Conservation (phyloP, 129 eudicot species). For the Arctium minus region DNA sequence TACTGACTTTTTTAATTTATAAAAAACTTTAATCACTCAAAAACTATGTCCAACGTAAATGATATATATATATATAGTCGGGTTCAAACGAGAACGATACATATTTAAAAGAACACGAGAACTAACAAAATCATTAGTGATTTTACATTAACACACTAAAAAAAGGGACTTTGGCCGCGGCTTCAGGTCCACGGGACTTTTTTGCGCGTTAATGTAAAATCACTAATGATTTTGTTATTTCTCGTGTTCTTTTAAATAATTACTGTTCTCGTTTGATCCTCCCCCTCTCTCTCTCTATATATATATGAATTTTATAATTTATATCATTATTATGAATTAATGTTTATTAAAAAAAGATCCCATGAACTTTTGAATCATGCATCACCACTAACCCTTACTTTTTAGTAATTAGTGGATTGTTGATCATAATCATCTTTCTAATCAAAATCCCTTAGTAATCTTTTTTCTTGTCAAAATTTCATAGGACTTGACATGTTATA, state of each 20-base stretch:
- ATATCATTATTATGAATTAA: background rate
- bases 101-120: no score
- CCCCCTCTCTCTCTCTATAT: no score
- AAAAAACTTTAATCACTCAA: background rate
- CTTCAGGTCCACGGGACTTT: no score
- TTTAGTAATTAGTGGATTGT: conserved; percentile 19
- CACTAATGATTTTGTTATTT: no score
- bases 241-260: no score
- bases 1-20: background rate
- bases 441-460: conserved; percentile 23
- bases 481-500: conserved; percentile 11
- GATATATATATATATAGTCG: background rate
- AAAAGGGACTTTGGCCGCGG: no score
- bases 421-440: conserved; percentile 15
- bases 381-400: conserved; percentile 16
- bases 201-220: no score
- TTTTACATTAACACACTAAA: no score
- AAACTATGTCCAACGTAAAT: background rate
- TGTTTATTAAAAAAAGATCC: background rate
- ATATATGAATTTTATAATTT: no score
- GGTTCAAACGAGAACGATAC: no score
- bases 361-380: conserved; percentile 16
- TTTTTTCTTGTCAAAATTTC: conserved; percentile 11
- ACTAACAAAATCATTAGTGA: no score
- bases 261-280: no score